A percentile compares a stretch with the other conserved stretches of the same genome.
These are phyloP conservation scores for Euryodendron excelsum DNA, from an alignment of 148 eudicot genomes.

Conservation along the genomic window DNA sequence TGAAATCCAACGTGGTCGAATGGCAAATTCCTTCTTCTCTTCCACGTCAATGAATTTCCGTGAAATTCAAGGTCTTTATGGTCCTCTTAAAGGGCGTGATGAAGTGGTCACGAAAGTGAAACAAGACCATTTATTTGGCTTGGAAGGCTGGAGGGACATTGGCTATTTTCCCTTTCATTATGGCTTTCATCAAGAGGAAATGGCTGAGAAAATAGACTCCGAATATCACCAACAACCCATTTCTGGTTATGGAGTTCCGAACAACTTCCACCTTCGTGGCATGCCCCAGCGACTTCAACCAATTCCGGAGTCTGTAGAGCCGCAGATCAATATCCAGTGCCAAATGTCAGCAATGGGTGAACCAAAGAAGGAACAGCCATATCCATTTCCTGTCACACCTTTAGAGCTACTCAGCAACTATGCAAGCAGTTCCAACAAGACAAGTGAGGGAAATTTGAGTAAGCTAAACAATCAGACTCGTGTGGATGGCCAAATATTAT, in stretches of 20 bases:
- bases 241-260: background rate
- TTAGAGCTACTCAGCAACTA: background rate
- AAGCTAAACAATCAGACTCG: background rate
- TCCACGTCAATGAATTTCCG: too few species aligned
- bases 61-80: too few species aligned
- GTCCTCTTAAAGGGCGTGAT: too few species aligned
- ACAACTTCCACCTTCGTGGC: background rate
- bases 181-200: too few species aligned
- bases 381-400: background rate
- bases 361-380: background rate
- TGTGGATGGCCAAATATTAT: background rate
- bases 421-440: background rate
- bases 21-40: too few species aligned
- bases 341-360: background rate
- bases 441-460: background rate
- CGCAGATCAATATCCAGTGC: background rate
- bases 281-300: background rate
- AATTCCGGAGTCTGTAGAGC: background rate
- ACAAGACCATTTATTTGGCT: too few species aligned
- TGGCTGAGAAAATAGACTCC: too few species aligned
- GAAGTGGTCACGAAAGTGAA: too few species aligned
- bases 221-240: too few species aligned
- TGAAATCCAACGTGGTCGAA: too few species aligned
- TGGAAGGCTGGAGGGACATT: too few species aligned
- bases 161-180: too few species aligned